Evolutionary conservation across 805 yeast species (phyloP), one percentile per base, ranked within the genome.

Genomic region (Suhomyces sp.): DNA sequence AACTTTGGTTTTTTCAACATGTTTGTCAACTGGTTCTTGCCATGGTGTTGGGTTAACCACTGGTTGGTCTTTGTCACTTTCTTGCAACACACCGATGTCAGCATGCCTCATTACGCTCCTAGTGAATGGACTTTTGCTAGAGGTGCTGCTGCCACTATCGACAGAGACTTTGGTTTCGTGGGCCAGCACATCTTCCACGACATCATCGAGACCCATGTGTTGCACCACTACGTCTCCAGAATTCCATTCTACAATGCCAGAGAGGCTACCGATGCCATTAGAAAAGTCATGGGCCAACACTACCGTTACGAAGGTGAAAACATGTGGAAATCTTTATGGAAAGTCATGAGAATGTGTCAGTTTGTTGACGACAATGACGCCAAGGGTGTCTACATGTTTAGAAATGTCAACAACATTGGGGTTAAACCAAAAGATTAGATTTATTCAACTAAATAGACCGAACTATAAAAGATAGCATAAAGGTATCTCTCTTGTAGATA

Each of bases 121-220:
- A 62, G 71, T 39, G 85, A 84, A 68, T 89, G 96, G 96, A 88
- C 80, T 60, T 87, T 87, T 67, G 91, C 92, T 47, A 81, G 92
- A 65, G 96, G 96, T 59, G 96, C 96, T 27, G 92, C 94, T 51
- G 88, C 93, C 54, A 89, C 96, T 52, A 84, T 89, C 56, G 96
- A 89, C 71, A 78, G 96, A 64, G 84, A 87, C 64, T 86, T 87
- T 65, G 92, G 93, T 27, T 85, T 88, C 66, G 76, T 86, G 56
- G 96, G 96, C 52, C 76, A 81, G 65, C 81, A 81, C 78, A 75
- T 87, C 62, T 86, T 89, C 83, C 96, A 89, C 71, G 96, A 87
- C 67, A 89, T 89, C 64, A 88, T 89, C 64, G 96, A 89, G 74
- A 89, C 96, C 49, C 96, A 89, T 67, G 96, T 89, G 50, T 78